Percentiles rank a stretch among this genome's conserved stretches.
These are phyloP conservation scores for Gardenia jasminoides DNA, from an alignment of 257 asterid species.

Conservation along the genomic window DNA sequence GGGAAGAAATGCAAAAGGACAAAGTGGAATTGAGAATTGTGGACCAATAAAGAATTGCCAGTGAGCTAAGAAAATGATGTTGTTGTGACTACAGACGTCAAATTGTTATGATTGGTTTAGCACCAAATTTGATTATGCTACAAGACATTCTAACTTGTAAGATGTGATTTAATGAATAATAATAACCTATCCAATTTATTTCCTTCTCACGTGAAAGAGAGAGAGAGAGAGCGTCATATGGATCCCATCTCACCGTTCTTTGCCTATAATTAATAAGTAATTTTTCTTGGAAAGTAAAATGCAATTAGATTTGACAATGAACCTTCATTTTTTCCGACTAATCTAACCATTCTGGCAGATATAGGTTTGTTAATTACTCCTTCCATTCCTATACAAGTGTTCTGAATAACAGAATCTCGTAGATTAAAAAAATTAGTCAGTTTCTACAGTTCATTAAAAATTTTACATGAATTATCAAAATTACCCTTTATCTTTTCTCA, in stretches of 20 bases:
- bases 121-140: neutral
- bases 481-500: no score
- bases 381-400: no score
- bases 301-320: neutral
- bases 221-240: neutral
- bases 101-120: neutral
- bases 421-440: no score
- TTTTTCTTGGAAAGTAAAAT: neutral
- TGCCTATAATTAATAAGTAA: no score
- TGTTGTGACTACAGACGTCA: neutral
- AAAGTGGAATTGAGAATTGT: no score
- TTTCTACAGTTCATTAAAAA: no score
- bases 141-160: constrained; percentile 3
- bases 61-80: no score
- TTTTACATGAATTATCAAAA: no score
- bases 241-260: neutral
- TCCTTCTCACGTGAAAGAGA: constrained; percentile 4
- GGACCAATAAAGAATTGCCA: no score
- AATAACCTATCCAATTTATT: neutral
- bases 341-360: neutral
- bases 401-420: no score
- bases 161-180: neutral
- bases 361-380: neutral
- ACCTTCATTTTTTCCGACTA: neutral
- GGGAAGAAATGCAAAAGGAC: no score